Base-by-base conservation (phyloP, 257 asterid genomes). In the Cruciata laevipes region DNA sequence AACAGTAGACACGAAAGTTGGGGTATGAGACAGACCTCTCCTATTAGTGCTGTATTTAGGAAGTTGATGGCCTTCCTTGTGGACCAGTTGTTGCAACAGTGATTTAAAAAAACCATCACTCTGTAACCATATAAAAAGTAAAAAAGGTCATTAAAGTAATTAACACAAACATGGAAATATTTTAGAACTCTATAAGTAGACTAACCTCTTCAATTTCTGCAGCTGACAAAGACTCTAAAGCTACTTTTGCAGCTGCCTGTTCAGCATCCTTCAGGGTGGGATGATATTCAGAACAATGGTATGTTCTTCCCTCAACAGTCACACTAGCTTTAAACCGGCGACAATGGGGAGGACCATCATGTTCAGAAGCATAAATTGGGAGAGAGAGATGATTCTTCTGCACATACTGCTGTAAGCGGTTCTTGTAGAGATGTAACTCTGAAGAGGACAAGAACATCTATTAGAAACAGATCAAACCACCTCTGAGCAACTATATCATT, bases 181-280 rank as follows among this genome's bases (percentile, higher is more conserved):
- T 20, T 24, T 57, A 21, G 49, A 31, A 67, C 53, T 33, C 8
- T 51, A 25, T 64, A 59, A 57, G 58, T 30, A 61, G 61, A 79
- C 87, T 81, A 32, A 71, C 98, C 95, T 89, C 89, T 66, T 79
- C 89, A 80, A 67, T 71, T 31, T 67, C 82, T 63, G 73, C 77
- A 56, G 67, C 70, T 2, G 84, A 76, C 63, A 91, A 70, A 17
- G 75, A 63, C 44, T 85, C 87, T 69, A 93, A 85, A 67, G 97
- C 97, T 67, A 77, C 82, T 79, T 82, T 92, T 6, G 97, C 97
- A 56, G 87, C 95, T 38, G 96, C 88, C 68, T 85, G 95, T 73
- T 88, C 95, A 67, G 95, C 93, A 61, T 88, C 95, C 79, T 86
- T 91, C 53, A 91, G 12, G 17, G 96, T 86, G 18, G 83, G 14